phyloP scores from a whole-genome alignment of 2,329 filamentous ascomycete genomes.

The Verticillium tricorpus region DNA sequence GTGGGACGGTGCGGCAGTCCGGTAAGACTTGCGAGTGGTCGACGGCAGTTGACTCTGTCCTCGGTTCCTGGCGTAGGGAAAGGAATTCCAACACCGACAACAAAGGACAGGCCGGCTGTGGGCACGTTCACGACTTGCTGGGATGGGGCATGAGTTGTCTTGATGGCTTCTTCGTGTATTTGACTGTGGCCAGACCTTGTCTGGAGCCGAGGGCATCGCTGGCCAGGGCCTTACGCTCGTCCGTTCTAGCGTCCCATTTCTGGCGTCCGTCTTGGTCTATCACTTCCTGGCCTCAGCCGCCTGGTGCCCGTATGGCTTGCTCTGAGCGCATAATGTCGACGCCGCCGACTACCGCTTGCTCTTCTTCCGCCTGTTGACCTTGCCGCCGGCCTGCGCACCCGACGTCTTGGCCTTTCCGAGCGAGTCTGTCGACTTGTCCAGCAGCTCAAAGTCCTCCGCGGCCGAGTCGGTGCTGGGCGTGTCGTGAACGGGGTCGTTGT shows the following conservation, averaged over 20 bases:
- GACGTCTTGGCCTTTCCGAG: slow-evolving; percentile 47
- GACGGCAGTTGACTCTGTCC: not conserved
- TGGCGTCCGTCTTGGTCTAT: not conserved
- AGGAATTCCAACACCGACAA: not conserved
- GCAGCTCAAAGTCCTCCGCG: slow-evolving; percentile 57
- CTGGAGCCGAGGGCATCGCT: not conserved
- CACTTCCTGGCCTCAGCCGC: not conserved
- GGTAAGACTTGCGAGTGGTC: not conserved
- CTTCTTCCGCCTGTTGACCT: slow-evolving; percentile 48
- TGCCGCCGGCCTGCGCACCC: slow-evolving; percentile 37
- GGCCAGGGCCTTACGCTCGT: not conserved
- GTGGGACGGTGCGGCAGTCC: not conserved
- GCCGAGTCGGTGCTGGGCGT: slow-evolving; percentile 54
- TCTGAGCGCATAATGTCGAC: not conserved
- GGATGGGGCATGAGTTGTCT: not conserved
- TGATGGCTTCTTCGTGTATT: not conserved
- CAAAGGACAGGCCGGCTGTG: not conserved
- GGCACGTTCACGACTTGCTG: no score
- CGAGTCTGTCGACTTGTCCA: slow-evolving; percentile 57
- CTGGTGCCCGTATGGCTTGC: not conserved
- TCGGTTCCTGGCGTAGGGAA: not conserved
- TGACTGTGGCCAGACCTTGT: not conserved
- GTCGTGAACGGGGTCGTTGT: slow-evolving; percentile 44
- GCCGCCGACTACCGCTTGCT: slow-evolving; percentile 46
- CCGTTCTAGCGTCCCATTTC: not conserved